These are phyloP conservation scores for Claviceps sp. DNA, from an alignment of 2,329 filamentous ascomycete species.

Conservation along the genomic window DNA sequence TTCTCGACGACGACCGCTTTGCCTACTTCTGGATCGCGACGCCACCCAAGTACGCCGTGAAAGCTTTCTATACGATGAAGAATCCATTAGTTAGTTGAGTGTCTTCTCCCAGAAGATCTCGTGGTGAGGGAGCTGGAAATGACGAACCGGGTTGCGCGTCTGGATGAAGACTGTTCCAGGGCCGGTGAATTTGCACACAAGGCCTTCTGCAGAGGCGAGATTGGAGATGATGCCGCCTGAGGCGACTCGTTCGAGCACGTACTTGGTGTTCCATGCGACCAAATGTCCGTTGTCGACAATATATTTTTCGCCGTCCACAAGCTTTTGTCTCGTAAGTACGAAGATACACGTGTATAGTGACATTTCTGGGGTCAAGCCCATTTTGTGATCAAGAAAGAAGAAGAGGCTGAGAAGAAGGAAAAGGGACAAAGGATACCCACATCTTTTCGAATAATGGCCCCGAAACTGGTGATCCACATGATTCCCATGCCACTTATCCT, in stretches of 20 bases:
- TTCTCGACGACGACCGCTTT: no score
- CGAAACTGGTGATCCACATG: conserved; percentile 84
- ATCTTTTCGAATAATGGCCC: conserved; percentile 89
- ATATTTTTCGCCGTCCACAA: conserved; percentile 65
- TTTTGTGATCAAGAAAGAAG: not conserved
- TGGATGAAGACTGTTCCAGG: conserved; percentile 89
- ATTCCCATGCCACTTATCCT: conserved; percentile 71
- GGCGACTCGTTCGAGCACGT: conserved; percentile 76
- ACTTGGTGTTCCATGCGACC: conserved; percentile 95
- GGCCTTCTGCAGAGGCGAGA: conserved; percentile 66
- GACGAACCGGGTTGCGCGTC: conserved; percentile 61
- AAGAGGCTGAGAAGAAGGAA: not conserved
- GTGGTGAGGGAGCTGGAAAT: not conserved
- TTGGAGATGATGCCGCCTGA: conserved; percentile 90
- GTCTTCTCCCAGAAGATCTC: not conserved
- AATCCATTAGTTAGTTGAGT: not conserved
- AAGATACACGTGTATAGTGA: not conserved
- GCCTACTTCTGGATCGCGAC: conserved; percentile 23
- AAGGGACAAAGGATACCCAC: conserved; percentile 29
- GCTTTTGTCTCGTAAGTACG: conserved; percentile 17
- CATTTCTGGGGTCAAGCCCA: not conserved
- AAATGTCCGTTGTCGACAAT: conserved; percentile 88
- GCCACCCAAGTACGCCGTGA: conserved; percentile 37
- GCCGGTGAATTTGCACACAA: conserved; percentile 88
- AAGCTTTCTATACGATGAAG: conserved; percentile 29